Evolutionary conservation across 306 rosid genomes (phyloP).

Genomic region (Lathyrus tuberosus): DNA sequence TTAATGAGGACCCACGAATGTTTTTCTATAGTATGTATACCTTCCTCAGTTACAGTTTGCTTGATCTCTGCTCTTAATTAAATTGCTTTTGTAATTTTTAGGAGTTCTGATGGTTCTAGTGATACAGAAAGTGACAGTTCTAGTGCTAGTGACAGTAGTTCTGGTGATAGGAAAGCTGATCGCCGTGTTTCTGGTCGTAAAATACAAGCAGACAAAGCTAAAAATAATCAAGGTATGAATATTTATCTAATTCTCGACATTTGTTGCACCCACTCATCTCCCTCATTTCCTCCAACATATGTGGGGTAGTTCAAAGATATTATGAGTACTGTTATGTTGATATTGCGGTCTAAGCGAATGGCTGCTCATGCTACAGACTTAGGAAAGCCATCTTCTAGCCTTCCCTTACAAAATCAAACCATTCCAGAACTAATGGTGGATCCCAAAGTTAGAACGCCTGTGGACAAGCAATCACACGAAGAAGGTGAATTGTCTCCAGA

Average conservation of each 20-base stretch:
- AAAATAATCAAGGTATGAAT: slow-evolving; percentile 49
- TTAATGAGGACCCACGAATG: background rate
- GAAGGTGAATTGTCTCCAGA: slow-evolving; percentile 86
- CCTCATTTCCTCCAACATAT: background rate
- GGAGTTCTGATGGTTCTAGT: slow-evolving; percentile 72
- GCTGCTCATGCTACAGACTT: slow-evolving; percentile 53
- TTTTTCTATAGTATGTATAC: slow-evolving; percentile 16
- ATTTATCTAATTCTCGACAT: slow-evolving; percentile 20
- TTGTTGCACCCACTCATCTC: background rate
- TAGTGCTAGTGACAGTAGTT: slow-evolving; percentile 59
- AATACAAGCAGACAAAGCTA: slow-evolving; percentile 46
- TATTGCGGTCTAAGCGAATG: slow-evolving; percentile 37
- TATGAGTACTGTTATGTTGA: slow-evolving; percentile 23
- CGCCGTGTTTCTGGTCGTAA: slow-evolving; percentile 47
- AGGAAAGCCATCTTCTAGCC: slow-evolving; percentile 49
- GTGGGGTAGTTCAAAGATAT: slow-evolving; percentile 8
- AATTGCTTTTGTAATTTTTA: slow-evolving; percentile 41
- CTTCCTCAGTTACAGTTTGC: slow-evolving; percentile 33
- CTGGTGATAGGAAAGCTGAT: slow-evolving; percentile 56
- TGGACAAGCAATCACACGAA: slow-evolving; percentile 66
- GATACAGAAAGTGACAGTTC: slow-evolving; percentile 65
- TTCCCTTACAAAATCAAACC: slow-evolving; percentile 36
- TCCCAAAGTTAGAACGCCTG: slow-evolving; percentile 41
- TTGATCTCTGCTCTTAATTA: slow-evolving; percentile 37
- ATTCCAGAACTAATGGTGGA: slow-evolving; percentile 45